These are phyloP conservation scores for Hypoxylon sp. DNA, from an alignment of 2,329 filamentous ascomycete genomes.

Conservation along the genomic window DNA sequence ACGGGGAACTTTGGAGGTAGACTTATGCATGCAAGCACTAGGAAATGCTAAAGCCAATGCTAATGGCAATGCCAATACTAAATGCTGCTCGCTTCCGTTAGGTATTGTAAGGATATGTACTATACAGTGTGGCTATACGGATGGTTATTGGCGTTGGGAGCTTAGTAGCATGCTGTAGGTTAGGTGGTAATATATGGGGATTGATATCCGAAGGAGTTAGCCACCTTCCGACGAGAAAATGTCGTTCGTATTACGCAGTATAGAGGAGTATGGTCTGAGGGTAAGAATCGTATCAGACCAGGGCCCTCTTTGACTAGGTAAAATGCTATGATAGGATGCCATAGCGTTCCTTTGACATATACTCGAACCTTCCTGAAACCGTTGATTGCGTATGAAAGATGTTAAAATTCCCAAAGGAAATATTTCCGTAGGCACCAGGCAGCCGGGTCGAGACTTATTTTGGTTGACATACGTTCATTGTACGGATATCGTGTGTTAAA, in stretches of 20 bases:
- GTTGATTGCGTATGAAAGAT: slow-evolving; percentile 7
- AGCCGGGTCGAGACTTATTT: slow-evolving; percentile 15
- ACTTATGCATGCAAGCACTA: slow-evolving; percentile 21
- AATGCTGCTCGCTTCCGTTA: slow-evolving; percentile 25
- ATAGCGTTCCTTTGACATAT: slow-evolving; percentile 6
- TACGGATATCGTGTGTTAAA: slow-evolving; percentile 33
- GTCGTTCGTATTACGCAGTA: neutral
- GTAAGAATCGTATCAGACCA: neutral
- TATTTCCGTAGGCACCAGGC: neutral
- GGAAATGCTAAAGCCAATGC: slow-evolving; percentile 11
- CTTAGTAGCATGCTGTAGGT: neutral
- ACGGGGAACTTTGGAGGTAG: slow-evolving; percentile 1
- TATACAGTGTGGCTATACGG: neutral
- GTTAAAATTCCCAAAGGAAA: neutral
- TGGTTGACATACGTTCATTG: slow-evolving; percentile 29
- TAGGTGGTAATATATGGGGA: neutral
- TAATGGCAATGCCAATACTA: neutral
- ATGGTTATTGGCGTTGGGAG: neutral
- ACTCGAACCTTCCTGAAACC: slow-evolving; percentile 12
- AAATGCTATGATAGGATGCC: neutral
- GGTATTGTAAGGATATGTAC: neutral
- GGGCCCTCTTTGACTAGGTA: neutral
- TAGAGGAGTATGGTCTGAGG: neutral
- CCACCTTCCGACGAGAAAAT: neutral
- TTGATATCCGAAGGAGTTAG: slow-evolving; percentile 3